phyloP scores from a whole-genome alignment of 805 yeast genomes.

The Yarrowia bubula region DNA sequence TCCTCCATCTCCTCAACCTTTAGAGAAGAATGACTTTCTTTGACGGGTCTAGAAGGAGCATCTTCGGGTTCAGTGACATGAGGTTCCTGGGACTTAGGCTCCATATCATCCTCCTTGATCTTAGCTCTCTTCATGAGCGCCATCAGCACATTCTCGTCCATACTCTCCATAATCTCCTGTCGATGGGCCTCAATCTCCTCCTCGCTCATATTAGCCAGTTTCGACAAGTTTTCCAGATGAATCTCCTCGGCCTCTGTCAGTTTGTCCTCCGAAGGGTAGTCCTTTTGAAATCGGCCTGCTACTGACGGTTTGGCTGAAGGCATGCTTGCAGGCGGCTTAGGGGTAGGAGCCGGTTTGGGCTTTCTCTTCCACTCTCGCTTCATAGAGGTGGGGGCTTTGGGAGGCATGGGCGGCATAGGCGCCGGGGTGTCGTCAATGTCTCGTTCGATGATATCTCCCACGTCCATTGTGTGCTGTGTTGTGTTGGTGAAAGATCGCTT shows the following conservation, averaged over 20 bases:
- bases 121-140: slow-evolving; percentile 45
- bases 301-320: slow-evolving; percentile 4
- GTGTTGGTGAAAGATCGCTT: neutral
- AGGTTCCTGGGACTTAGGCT: neutral
- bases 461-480: slow-evolving; percentile 2
- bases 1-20: neutral
- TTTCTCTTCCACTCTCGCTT: slow-evolving; percentile 8
- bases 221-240: slow-evolving; percentile 69
- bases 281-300: slow-evolving; percentile 8
- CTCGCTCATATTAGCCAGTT: slow-evolving; percentile 58
- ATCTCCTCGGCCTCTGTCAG: slow-evolving; percentile 68
- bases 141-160: slow-evolving; percentile 68
- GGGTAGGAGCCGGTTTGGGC: slow-evolving; percentile 8
- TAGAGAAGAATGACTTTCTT: neutral
- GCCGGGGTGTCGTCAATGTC: slow-evolving; percentile 28
- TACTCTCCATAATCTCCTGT: slow-evolving; percentile 59
- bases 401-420: slow-evolving; percentile 27
- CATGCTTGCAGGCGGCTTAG: neutral
- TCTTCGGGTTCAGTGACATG: neutral
- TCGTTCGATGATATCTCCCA: slow-evolving; percentile 68
- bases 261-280: slow-evolving; percentile 31
- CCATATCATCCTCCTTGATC: slow-evolving; percentile 41
- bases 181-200: slow-evolving; percentile 64
- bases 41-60: neutral
- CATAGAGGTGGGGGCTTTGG: slow-evolving; percentile 25